Conservation (phyloP, 2,329 filamentous ascomycete genomes). For the Chalaropsis thielavioides region DNA sequence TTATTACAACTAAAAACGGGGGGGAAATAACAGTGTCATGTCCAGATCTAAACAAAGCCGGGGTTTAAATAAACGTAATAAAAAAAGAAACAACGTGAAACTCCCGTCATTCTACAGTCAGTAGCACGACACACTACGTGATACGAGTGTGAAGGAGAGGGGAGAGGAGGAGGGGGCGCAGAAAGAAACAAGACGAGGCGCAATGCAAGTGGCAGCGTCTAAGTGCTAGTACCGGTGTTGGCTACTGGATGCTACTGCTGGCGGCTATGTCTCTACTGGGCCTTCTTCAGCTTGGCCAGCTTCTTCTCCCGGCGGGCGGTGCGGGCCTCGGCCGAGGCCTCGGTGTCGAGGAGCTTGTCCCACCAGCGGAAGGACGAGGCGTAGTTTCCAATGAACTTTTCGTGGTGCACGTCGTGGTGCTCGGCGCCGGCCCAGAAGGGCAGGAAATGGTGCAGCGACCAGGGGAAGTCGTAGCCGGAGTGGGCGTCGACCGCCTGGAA, state of each 20-base stretch:
- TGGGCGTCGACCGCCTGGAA: constrained; percentile 98
- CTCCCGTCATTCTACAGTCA: background rate
- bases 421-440: constrained; percentile 97
- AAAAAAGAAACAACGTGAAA: constrained; percentile 5
- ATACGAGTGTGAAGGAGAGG: background rate
- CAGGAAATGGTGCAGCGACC: constrained; percentile 87
- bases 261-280: constrained; percentile 34
- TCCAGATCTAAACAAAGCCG: constrained; percentile 9
- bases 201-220: background rate
- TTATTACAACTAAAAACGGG: constrained; percentile 19
- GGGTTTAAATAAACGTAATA: constrained; percentile 3
- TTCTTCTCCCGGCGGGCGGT: constrained; percentile 72
- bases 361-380: constrained; percentile 97
- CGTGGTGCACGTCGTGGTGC: constrained; percentile 94
- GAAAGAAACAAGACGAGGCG: constrained; percentile 3
- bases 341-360: constrained; percentile 88
- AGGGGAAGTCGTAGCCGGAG: constrained; percentile 96
- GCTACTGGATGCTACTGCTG: background rate
- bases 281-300: constrained; percentile 55
- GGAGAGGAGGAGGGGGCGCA: background rate
- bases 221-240: no score
- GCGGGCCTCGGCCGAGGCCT: constrained; percentile 75
- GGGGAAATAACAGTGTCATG: constrained; percentile 15
- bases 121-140: no score
- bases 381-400: constrained; percentile 98